Evolutionary conservation across 371 early-diverging fungal species (phyloP), one percentile per base, ranked within the genome.

Genomic region (Actinomortierella wolfii): DNA sequence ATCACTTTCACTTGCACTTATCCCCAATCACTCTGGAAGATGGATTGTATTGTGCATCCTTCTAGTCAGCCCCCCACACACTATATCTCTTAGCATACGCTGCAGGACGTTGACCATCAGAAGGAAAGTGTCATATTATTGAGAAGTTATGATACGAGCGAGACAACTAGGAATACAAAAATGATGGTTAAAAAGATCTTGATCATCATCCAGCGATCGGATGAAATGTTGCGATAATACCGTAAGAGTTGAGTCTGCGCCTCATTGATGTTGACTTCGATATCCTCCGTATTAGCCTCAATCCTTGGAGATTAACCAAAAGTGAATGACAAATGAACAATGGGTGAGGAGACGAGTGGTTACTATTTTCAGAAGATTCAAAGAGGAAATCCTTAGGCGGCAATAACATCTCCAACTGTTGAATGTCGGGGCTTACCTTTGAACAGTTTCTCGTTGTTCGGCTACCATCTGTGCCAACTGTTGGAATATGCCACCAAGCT

Each of bases 401-500:
- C 24, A 39, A 34, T 34, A 11, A 34, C 34, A 34, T 34, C 34
- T n/a, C n/a, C n/a, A n/a, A n/a, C n/a, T n/a, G n/a, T n/a, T n/a
- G n/a, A n/a, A n/a, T n/a, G n/a, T n/a, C n/a, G n/a, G 11, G 5
- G 42, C 46, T 64, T 77, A 87, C 87, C 94, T 78, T 77, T 95
- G 96, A 25, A 98, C 94, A 48, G 91, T 90, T 51, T 98, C 97
- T 23, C 98, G 83, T 68, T 98, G 99, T 59, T 92, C 94, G 3
- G 96, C 92, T 3, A 98, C 92, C 89, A 98, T 92, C 13, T 87
- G 85, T 0, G 97, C 94, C 57, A 98, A 79, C 58, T 97, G 94
- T 68, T 93, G 94, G 76, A 96, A 98, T 24, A 98, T 96, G 52
- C 90, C 86, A 15, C 98, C 99, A n/a, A 98, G 84, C 71, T 98